A percentile compares a stretch with the other conserved stretches of the same genome.
phyloP scores from a whole-genome alignment of 805 yeast genomes.

The Ogataea dorogensis region DNA sequence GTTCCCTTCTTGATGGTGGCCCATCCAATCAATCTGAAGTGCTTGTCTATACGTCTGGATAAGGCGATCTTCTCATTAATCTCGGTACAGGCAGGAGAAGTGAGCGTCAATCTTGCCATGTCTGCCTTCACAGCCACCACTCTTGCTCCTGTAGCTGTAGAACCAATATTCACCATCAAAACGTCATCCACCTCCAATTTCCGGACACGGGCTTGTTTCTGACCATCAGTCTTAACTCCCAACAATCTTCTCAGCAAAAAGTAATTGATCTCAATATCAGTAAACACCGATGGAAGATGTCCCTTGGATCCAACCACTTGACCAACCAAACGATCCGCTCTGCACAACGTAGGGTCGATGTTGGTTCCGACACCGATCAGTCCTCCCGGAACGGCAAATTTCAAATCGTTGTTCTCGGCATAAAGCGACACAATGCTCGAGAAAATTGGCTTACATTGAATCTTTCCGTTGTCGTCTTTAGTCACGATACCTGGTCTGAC shows the following conservation, averaged over 20 bases:
- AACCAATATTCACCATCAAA: constrained; percentile 98
- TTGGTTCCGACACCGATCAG: constrained; percentile 99
- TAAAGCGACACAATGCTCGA: constrained; percentile 90
- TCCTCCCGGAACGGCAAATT: constrained; percentile 99
- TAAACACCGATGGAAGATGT: constrained; percentile 90
- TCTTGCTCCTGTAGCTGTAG: constrained; percentile 99
- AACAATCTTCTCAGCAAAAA: constrained; percentile 93
- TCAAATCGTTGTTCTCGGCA: constrained; percentile 96
- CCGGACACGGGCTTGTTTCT: constrained; percentile 94
- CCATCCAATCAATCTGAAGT: constrained; percentile 99
- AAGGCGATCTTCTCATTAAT: constrained; percentile 96
- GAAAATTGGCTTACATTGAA: constrained; percentile 94
- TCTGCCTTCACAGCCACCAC: constrained; percentile 97
- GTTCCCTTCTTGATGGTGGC: constrained; percentile 96
- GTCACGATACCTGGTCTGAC: constrained; percentile 99
- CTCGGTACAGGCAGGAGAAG: constrained; percentile 99
- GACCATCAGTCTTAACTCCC: constrained; percentile 98
- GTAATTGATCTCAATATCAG: constrained; percentile 96
- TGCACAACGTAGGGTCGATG: constrained; percentile 97
- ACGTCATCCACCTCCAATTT: constrained; percentile 93
- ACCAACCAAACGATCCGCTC: constrained; percentile 99
- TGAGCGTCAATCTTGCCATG: constrained; percentile 96
- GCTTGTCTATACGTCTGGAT: constrained; percentile 98
- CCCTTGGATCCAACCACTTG: constrained; percentile 99
- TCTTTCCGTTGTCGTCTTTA: constrained; percentile 81